Evolutionary conservation across 768 basidiomycete genomes (phyloP), one percentile per base, ranked within the genome.

Genomic region (Lactarius deliciosus): DNA sequence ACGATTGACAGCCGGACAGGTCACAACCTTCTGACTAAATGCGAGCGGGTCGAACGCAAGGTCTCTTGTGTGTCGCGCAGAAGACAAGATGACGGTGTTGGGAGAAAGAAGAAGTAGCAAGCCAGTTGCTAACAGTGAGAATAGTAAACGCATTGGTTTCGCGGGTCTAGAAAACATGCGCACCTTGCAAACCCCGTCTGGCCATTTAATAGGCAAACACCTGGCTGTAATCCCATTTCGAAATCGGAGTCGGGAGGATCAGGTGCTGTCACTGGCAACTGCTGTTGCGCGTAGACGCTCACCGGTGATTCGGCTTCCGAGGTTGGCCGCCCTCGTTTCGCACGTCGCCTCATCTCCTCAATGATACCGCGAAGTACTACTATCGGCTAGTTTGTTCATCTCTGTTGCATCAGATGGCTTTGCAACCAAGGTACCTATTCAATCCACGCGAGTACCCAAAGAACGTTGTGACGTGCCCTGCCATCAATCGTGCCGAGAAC

Each of bases 381-480:
- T 22, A 11, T 8, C 43, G 1, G 32, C 36, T n/a, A 25, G 22
- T 5, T 16, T 62, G n/a, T 41, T 57, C 20, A 22, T 50, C 38
- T 41, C 54, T 15, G 5, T 22, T 15, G 60, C 38, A 10, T 34
- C 55, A 57, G 56, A 41, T 13, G 38, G 36, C 3, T 40, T 16
- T 34, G 47, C 41, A 28, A 34, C 40, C 2, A 34, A 56, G 13
- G 7, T 3, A 30, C 59, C 61, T n/a, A 13, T 70, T 70, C 30
- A 38, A 65, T n/a, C 67, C 68, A 5, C 60, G 68, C 22, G 45
- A 25, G 15, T 70, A 70, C 36, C 25, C 64, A 43, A 70, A 69
- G 38, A 69, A 65, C 32, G 41, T 65, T 7, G 70, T 22, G 18
- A 64, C 50, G 6, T 70, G 70, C 28, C 32, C 59, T 15, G 68